Evolutionary conservation across 352 stramenopile genomes (phyloP), one percentile per base, ranked within the genome.

Genomic region (Salisapilia sapeloensis): DNA sequence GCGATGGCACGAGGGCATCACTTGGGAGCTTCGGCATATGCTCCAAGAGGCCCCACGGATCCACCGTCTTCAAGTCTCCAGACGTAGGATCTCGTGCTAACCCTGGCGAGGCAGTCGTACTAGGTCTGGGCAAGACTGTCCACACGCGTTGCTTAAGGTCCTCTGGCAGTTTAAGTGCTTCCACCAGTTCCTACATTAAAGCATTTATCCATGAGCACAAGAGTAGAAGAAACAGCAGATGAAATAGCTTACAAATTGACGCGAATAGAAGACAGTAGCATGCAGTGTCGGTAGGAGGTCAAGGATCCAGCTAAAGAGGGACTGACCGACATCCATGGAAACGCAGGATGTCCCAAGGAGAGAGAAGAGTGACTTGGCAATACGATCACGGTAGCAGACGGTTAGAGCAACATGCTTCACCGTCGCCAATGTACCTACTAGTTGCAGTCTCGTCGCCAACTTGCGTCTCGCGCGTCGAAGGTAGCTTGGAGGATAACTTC

Each of bases 241-340:
- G 18, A 16, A 14, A 17, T 26, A 25, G 76, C 71, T 28, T 66
- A 87, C 72, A 32, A 67, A 80, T 49, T 82, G 65, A 25, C 74
- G 69, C 29, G 76, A 60, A 15, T 83, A 60, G 4, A 83, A 56
- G 7, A 87, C 60, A 2, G 65, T 79, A 2, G 63, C 64, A 33
- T 72, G 76, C 28, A 87, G 53, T 26, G 80, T 46, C 11, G 71
- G 72, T 42, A 91, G 77, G 38, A 91, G 47, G 44, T 91, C 75
- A 29, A 91, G 36, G 33, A 87, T 87, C 75, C 75, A 91, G 38
- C 61, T 79, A 35, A 91, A 91, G 4, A 91, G 61, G 19, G 75
- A 82, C 7, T 83, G 33, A 1, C 75, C 71, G 0, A 57, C 48
- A 20, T 56, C 71, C 24, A 46, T 58, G 10, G 54, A 63, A 12